These are phyloP conservation scores for Trichoderma hamatum DNA, from an alignment of 2,329 filamentous ascomycete genomes.

Conservation along the genomic window DNA sequence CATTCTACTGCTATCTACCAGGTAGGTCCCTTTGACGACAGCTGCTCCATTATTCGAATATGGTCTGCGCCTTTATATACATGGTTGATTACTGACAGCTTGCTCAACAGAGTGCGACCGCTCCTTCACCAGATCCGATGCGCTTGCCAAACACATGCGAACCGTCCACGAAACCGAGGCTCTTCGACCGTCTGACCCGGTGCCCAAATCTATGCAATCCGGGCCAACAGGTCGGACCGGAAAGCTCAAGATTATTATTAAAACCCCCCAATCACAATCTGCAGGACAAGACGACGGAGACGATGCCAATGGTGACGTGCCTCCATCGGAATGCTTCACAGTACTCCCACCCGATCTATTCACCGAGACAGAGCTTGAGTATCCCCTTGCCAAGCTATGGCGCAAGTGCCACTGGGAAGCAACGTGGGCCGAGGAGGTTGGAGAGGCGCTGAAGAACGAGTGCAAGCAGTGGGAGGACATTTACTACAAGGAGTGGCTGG, in stretches of 20 bases:
- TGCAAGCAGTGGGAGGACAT: conserved; percentile 67
- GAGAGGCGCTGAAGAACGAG: conserved; percentile 64
- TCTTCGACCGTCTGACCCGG: conserved; percentile 75
- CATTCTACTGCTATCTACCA: conserved; percentile 93
- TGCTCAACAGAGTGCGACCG: conserved; percentile 80
- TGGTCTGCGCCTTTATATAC: not conserved
- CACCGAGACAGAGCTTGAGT: conserved; percentile 63
- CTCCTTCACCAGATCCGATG: conserved; percentile 93
- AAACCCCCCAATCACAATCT: conserved; percentile 60
- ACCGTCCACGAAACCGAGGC: conserved; percentile 98
- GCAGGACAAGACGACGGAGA: conserved; percentile 61
- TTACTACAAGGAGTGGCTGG: conserved; percentile 73
- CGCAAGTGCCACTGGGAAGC: conserved; percentile 71
- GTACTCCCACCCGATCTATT: conserved; percentile 63
- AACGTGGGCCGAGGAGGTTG: conserved; percentile 71
- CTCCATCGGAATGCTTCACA: conserved; percentile 62
- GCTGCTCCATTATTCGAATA: not conserved
- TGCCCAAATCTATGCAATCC: conserved; percentile 68
- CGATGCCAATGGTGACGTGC: conserved; percentile 59
- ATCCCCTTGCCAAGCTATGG: conserved; percentile 62
- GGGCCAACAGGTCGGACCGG: conserved; percentile 49
- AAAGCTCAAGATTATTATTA: conserved; percentile 66
- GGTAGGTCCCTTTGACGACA: conserved; percentile 56
- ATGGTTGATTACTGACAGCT: not conserved
- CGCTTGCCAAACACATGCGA: conserved; percentile 96